phyloP scores from a whole-genome alignment of 129 eudicot genomes.

The Saussurea involucrata region DNA sequence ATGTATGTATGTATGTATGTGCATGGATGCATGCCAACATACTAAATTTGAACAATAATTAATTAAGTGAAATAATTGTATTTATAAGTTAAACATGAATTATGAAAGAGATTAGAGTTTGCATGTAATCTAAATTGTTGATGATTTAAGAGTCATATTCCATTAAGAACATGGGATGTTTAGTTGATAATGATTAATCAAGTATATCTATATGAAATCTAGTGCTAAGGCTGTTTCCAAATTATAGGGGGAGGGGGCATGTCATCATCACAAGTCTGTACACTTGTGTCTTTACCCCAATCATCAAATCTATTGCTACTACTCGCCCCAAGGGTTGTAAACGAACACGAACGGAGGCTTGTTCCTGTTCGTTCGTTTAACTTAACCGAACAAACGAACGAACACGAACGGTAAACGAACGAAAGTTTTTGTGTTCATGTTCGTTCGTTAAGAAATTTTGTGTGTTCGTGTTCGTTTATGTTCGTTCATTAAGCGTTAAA shows the following conservation, averaged over 20 bases:
- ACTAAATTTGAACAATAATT: background rate
- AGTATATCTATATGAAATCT: constrained; percentile 20
- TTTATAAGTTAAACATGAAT: constrained; percentile 1
- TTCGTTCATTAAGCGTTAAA: too few relatives aligned
- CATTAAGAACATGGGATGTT: constrained; percentile 27
- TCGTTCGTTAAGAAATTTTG: too few relatives aligned
- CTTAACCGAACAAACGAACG: too few relatives aligned
- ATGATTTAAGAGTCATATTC: constrained; percentile 23
- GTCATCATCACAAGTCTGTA: constrained; percentile 11
- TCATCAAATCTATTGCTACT: background rate
- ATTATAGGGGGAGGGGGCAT: constrained; percentile 1
- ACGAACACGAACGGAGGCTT: too few relatives aligned
- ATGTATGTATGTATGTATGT: background rate
- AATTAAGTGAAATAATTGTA: constrained; percentile 1
- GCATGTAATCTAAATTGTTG: constrained; percentile 4
- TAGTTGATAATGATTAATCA: constrained; percentile 24
- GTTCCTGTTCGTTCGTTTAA: too few relatives aligned
- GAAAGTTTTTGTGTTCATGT: too few relatives aligned
- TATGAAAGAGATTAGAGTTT: constrained; percentile 10
- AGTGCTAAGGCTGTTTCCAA: constrained; percentile 13
- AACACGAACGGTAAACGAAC: too few relatives aligned
- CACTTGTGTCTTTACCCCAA: constrained; percentile 14
- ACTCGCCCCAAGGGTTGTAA: too few relatives aligned
- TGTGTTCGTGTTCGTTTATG: too few relatives aligned
- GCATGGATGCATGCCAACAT: background rate